Evolutionary conservation across 768 basidiomycete species (phyloP).

Genomic region (Mycena leptocephala): DNA sequence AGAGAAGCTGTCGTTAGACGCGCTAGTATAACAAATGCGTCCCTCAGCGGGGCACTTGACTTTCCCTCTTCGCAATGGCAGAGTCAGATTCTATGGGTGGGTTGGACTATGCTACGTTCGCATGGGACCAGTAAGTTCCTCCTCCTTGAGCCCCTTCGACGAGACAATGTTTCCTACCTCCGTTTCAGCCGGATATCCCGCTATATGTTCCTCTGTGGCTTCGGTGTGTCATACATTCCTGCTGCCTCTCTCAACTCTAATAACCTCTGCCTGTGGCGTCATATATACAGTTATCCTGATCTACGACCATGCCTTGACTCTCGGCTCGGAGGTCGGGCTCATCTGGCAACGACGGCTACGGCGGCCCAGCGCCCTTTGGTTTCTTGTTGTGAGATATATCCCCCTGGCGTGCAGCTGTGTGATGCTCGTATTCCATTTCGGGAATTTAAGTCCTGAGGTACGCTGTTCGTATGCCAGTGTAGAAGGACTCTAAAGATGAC

Average conservation of each 20-base stretch:
- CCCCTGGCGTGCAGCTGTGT: not conserved
- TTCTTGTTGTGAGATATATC: not conserved
- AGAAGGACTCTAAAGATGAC: not conserved
- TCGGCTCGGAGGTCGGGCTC: not conserved
- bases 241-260: constrained; percentile 2
- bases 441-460: constrained; percentile 3
- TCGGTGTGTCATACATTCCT: not conserved
- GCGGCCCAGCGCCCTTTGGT: not conserved
- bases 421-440: not conserved
- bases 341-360: not conserved
- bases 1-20: not conserved
- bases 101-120: not conserved
- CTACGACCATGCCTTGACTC: constrained; percentile 6
- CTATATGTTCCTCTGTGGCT: constrained; percentile 3
- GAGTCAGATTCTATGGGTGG: constrained; percentile 1
- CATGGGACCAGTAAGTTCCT: constrained; percentile 1
- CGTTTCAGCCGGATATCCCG: constrained; percentile 1
- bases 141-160: not conserved
- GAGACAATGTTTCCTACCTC: not conserved
- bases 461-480: not conserved
- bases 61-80: not conserved
- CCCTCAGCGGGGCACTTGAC: not conserved
- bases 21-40: not conserved
- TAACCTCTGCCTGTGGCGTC: constrained; percentile 1
- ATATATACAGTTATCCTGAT: not conserved